Conservation (phyloP, 371 early-diverging fungal genomes). For the Entomophthora muscae region DNA sequence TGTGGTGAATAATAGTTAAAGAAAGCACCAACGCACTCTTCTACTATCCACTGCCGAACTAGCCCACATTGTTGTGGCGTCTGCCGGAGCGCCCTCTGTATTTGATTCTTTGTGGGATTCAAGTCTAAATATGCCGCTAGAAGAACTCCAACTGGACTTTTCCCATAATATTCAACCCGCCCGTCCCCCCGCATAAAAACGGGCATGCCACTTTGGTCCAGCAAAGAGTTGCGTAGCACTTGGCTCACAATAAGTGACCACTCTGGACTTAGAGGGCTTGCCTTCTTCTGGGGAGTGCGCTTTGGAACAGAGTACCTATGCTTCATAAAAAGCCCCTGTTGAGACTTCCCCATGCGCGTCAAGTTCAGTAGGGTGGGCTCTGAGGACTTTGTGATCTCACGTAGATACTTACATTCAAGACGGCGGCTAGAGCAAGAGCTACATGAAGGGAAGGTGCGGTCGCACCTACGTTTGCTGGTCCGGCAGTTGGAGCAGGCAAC, state of each 20-base stretch:
- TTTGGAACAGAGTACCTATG: background rate
- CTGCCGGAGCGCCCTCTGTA: background rate
- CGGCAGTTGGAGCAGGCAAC: background rate
- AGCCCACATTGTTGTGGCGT: background rate
- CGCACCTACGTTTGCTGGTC: background rate
- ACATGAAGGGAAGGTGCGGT: background rate
- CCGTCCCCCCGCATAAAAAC: background rate
- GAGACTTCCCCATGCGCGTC: background rate
- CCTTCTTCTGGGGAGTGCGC: background rate
- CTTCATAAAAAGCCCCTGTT: background rate
- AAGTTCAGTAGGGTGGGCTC: background rate
- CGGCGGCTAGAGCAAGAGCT: background rate
- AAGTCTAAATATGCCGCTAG: background rate
- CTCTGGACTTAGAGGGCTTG: background rate
- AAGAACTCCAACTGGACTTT: slow-evolving; percentile 1
- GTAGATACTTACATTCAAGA: background rate
- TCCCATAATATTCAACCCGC: slow-evolving; percentile 4
- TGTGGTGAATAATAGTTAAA: background rate
- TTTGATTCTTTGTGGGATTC: background rate
- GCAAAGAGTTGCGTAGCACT: background rate
- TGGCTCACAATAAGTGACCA: background rate
- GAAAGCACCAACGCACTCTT: slow-evolving; percentile 2
- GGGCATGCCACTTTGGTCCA: background rate
- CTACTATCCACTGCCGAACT: background rate
- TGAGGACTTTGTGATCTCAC: background rate